Percentiles rank a stretch among this genome's conserved stretches.
These are phyloP conservation scores for Leishmania turanica DNA, from an alignment of 208 protist species.

Conservation along the genomic window DNA sequence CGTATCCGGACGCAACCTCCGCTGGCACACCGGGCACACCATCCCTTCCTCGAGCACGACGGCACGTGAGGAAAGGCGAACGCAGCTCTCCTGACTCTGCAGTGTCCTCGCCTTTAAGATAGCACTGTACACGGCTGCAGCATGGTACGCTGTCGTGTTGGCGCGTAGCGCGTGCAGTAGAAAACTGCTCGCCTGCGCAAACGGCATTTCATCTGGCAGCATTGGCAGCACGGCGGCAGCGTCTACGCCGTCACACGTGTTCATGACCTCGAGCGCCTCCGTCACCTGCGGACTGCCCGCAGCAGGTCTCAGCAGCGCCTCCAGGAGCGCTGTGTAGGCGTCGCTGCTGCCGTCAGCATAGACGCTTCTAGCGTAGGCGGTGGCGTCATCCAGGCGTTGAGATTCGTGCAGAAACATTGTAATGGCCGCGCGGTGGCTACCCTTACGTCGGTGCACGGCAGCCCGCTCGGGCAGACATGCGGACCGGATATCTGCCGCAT, in stretches of 20 bases:
- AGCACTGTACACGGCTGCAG: constrained; percentile 36
- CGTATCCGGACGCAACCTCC: constrained; percentile 54
- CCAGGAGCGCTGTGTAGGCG: constrained; percentile 41
- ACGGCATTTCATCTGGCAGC: constrained; percentile 59
- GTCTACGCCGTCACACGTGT: constrained; percentile 47
- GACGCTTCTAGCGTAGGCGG: constrained; percentile 52
- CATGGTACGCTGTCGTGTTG: constrained; percentile 31
- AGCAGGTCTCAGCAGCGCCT: constrained; percentile 32
- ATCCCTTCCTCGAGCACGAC: constrained; percentile 32
- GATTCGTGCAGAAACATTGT: constrained; percentile 66
- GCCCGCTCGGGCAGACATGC: constrained; percentile 46
- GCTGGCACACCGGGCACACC: constrained; percentile 66
- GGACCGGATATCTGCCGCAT: constrained; percentile 35
- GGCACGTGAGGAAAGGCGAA: constrained; percentile 28
- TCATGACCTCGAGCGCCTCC: constrained; percentile 53
- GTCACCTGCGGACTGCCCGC: constrained; percentile 18
- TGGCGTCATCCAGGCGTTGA: constrained; percentile 40
- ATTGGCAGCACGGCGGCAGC: constrained; percentile 52
- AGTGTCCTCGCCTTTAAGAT: constrained; percentile 34
- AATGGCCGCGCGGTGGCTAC: constrained; percentile 55
- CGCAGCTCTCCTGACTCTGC: constrained; percentile 25
- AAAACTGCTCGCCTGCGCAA: constrained; percentile 47
- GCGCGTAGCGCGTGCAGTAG: constrained; percentile 51
- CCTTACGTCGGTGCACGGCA: constrained; percentile 61
- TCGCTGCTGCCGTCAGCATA: constrained; percentile 39